Conservation (phyloP, 2,329 filamentous ascomycete genomes). For the Ophiobolus disseminans region DNA sequence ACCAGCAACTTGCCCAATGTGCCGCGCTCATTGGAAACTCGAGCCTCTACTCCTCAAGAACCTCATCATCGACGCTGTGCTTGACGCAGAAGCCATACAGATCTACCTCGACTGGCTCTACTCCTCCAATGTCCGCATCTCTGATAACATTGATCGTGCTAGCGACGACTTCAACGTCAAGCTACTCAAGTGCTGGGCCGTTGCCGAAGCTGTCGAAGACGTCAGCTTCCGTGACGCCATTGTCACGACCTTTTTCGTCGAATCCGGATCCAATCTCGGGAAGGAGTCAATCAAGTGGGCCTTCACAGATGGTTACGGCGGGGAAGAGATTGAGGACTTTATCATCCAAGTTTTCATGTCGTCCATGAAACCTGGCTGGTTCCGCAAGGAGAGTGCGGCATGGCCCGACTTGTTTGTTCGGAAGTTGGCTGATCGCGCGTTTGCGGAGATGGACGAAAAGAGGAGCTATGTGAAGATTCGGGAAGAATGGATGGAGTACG, state of each 20-base stretch:
- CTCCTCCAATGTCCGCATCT: conserved; percentile 2
- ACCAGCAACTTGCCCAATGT: conserved; percentile 20
- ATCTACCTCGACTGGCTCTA: conserved; percentile 26
- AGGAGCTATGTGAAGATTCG: background rate
- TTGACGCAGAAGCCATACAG: conserved; percentile 10
- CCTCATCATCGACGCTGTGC: background rate
- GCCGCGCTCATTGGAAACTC: conserved; percentile 15
- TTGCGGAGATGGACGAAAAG: background rate
- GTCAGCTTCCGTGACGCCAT: background rate
- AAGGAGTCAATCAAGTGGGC: conserved; percentile 1
- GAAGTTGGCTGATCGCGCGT: background rate
- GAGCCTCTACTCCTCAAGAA: background rate
- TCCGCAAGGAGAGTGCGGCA: background rate
- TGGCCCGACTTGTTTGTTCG: conserved; percentile 8
- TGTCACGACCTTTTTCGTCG: background rate
- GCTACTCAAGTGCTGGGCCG: conserved; percentile 9
- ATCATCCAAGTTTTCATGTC: conserved; percentile 1
- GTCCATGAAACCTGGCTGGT: conserved; percentile 2
- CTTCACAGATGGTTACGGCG: background rate
- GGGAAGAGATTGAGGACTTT: conserved; percentile 3
- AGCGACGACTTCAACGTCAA: conserved; percentile 3
- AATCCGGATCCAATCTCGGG: background rate
- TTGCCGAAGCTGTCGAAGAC: conserved; percentile 4
- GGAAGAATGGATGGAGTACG: background rate
- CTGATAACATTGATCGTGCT: background rate